phyloP scores from a whole-genome alignment of 768 basidiomycete genomes.

The Candolleomyces eurysporus region DNA sequence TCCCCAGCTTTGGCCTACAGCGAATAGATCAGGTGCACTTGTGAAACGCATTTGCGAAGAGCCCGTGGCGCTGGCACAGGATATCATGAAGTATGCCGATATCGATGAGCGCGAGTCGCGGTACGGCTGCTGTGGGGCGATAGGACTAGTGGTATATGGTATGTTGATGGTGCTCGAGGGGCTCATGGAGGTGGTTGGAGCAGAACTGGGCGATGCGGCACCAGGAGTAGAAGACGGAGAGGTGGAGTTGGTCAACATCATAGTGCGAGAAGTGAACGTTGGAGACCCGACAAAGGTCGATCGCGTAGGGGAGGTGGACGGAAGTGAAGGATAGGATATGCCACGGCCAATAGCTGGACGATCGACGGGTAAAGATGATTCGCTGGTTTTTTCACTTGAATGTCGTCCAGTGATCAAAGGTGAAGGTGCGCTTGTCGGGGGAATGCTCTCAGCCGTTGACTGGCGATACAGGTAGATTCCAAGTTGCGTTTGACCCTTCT shows the following conservation, averaged over 20 bases:
- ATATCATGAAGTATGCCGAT: conserved; percentile 80
- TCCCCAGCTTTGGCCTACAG: conserved; percentile 88
- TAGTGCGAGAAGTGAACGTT: neutral
- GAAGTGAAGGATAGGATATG: conserved; percentile 5
- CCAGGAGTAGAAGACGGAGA: conserved; percentile 22
- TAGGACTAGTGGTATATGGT: conserved; percentile 11
- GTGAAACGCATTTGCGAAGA: conserved; percentile 81
- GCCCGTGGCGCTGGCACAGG: conserved; percentile 78
- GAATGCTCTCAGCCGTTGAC: conserved; percentile 74
- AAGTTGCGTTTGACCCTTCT: conserved; percentile 72
- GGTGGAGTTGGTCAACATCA: conserved; percentile 14
- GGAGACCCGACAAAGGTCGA: neutral
- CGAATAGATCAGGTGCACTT: conserved; percentile 83
- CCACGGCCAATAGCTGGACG: conserved; percentile 3
- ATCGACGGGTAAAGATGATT: neutral
- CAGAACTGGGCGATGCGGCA: conserved; percentile 15
- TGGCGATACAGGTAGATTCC: conserved; percentile 91
- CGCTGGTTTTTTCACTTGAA: neutral
- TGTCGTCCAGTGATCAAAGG: conserved; percentile 7
- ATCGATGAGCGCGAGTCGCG: conserved; percentile 71
- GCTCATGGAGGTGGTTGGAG: conserved; percentile 14
- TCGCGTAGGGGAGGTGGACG: conserved; percentile 3
- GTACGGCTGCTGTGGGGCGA: conserved; percentile 63
- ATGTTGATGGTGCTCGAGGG: conserved; percentile 21
- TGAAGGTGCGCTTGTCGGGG: conserved; percentile 61